phyloP scores from a whole-genome alignment of 257 asterid species.

The Coffea eugenioides region DNA sequence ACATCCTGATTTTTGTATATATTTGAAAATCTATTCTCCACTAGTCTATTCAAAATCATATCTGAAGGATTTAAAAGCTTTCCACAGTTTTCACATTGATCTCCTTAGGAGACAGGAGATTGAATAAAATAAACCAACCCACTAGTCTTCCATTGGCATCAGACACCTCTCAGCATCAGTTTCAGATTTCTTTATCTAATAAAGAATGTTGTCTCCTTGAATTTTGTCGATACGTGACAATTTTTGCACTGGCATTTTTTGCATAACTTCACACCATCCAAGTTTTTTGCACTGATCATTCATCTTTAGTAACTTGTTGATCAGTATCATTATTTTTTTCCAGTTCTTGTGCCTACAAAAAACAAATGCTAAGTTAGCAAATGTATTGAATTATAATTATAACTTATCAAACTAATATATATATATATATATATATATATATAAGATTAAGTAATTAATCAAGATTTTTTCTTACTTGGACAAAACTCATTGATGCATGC shows the following conservation, averaged over 20 bases:
- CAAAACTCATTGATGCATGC: too few relatives aligned
- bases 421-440: too few relatives aligned
- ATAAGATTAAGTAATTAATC: too few relatives aligned
- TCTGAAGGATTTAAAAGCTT: background rate
- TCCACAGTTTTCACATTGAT: too few relatives aligned
- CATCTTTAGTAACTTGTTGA: too few relatives aligned
- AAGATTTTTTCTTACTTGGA: too few relatives aligned
- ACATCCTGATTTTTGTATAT: constrained; percentile 24
- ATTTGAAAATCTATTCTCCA: background rate
- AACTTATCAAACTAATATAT: too few relatives aligned
- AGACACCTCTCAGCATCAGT: constrained; percentile 22
- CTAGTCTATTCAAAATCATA: background rate
- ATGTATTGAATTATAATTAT: too few relatives aligned
- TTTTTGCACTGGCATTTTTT: constrained; percentile 2
- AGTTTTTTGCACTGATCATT: background rate
- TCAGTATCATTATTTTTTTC: too few relatives aligned
- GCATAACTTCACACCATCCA: background rate
- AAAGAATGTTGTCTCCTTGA: constrained; percentile 26
- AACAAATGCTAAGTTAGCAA: too few relatives aligned
- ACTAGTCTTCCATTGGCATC: constrained; percentile 19
- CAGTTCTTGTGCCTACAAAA: too few relatives aligned
- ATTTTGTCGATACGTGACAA: constrained; percentile 13
- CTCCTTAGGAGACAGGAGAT: constrained; percentile 17
- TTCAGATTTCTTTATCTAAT: constrained; percentile 21
- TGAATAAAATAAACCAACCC: constrained; percentile 16